Evolutionary conservation across 1,284 basidiomycete species (phyloP), one percentile per base, ranked within the genome.

Genomic region (Ustilago esculenta): DNA sequence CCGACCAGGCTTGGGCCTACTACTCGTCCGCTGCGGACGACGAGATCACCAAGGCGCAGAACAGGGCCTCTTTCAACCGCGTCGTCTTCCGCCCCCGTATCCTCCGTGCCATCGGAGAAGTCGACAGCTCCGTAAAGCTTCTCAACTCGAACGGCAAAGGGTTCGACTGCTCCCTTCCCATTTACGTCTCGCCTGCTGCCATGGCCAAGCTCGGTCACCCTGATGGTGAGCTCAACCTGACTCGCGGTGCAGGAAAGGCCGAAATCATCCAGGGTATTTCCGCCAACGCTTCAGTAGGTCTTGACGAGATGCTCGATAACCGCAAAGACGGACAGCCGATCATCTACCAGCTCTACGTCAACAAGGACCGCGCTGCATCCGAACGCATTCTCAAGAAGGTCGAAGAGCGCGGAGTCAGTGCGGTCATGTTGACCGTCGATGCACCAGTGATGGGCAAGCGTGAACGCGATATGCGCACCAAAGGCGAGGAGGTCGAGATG

Each of bases 41-140:
- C 87, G 82, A 76, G 51, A 37, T 67, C 36, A 71, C 70, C 4
- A 61, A 61, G 30, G 44, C 53, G 14, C 65, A 97, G 83, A 96
- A 96, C 79, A 89, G 91, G 59, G 86, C 88, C 43, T 91, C 91
- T 1, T 97, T 90, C 82, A 91, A 90, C 87, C 91, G 92, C 57
- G 86, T 97, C 70, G 97, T 93, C 91, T 96, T 97, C 85, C 87
- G 94, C n/a, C 94, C 94, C 11, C 87, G 92, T 11, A 85, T 97
- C 34, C 84, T 97, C 15, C 87, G 92, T n/a, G 88, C 96, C 73
- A 92, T 97, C n/a, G 87, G 87, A 2, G 84, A 85, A 1, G 89
- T 96, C 9, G 90, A 96, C 81, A 93, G 87, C 40, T 60, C 60
- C 1, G 51, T 51, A 20, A 50, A 53, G 23, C 70, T 65, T 21